Evolutionary conservation across 2,329 filamentous ascomycete species (phyloP), one percentile per base, ranked within the genome.

Genomic region (Penicillium corylophilum): DNA sequence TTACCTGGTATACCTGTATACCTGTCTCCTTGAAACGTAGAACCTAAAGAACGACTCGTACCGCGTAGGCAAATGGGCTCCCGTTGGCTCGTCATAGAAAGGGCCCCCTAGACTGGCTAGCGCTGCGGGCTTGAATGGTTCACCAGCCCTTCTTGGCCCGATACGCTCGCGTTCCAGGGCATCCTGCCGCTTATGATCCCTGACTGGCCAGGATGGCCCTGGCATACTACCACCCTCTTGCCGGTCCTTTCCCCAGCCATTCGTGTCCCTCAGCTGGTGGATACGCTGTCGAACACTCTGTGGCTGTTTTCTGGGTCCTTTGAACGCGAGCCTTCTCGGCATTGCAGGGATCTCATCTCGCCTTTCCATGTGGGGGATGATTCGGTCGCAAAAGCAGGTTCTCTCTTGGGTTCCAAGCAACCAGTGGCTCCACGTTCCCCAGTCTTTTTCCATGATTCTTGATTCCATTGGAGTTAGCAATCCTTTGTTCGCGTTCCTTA

Each of bases 141-240:
- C 54, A 49, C 29, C 35, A 16, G 20, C 16, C 35, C 26, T 46
- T 52, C 40, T 53, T 46, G 35, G 48, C 51, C 49, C 57, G 54
- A 54, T 59, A 61, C 63, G 62, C 61, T 67, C 65, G 64, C 63
- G 63, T 66, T 51, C 64, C 58, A 63, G 58, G 53, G 55, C 58
- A 61, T 56, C 52, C 51, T 54, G 57, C 50, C 28, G 43, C 39
- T 55, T 53, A 51, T 44, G 55, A 46, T 53, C 55, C 49, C 55
- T 65, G 56, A 68, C 64, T 68, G 65, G 66, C 57, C 59, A 56
- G 58, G 57, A 62, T 61, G 41, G 47, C 54, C 61, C 61, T 63
- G 57, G 54, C 57, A 54, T 64, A 28, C 26, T 28, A 3, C 55
- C 52, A 59, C 56, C 63, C 61, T 58, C 60, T 57, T 50, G 46